Evolutionary conservation across 1,284 basidiomycete genomes (phyloP).

Genomic region (Kwoniella shivajii): DNA sequence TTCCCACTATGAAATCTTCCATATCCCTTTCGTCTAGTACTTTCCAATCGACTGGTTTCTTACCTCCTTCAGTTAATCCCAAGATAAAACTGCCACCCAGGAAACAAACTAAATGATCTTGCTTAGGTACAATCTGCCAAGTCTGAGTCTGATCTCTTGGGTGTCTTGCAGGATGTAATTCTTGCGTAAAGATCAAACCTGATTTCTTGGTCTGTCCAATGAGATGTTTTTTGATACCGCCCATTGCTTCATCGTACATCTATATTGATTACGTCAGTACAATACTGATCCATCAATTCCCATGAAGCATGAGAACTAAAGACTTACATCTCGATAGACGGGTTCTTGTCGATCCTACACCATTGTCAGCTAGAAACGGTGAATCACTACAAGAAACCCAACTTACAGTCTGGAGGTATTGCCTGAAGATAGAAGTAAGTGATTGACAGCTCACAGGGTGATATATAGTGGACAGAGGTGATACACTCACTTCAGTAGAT

Average conservation of each 20-base stretch:
- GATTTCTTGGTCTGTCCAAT: conserved; percentile 64
- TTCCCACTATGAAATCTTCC: conserved; percentile 80
- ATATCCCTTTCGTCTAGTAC: conserved; percentile 60
- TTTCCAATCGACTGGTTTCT: conserved; percentile 52
- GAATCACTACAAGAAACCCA: not conserved
- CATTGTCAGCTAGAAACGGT: conserved; percentile 14
- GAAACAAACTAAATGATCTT: conserved; percentile 97
- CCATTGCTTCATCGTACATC: conserved; percentile 87
- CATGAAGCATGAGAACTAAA: conserved; percentile 22
- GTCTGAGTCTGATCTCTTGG: conserved; percentile 55
- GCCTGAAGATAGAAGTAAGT: conserved; percentile 45
- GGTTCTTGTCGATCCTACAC: conserved; percentile 70
- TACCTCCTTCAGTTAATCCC: conserved; percentile 73
- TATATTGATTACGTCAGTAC: conserved; percentile 43
- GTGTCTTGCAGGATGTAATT: conserved; percentile 60
- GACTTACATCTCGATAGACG: conserved; percentile 71
- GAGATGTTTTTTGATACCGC: conserved; percentile 75
- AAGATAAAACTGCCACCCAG: conserved; percentile 87
- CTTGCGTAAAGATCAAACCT: conserved; percentile 75
- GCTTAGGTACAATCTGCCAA: conserved; percentile 78
- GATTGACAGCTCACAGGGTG: not conserved
- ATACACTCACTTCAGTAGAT: conserved; percentile 67
- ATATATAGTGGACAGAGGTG: not conserved
- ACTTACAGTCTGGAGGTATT: conserved; percentile 58
- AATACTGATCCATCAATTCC: not conserved